These are phyloP conservation scores for Scenedesmus sp. DNA, from an alignment of 163 green algal species.

Conservation along the genomic window DNA sequence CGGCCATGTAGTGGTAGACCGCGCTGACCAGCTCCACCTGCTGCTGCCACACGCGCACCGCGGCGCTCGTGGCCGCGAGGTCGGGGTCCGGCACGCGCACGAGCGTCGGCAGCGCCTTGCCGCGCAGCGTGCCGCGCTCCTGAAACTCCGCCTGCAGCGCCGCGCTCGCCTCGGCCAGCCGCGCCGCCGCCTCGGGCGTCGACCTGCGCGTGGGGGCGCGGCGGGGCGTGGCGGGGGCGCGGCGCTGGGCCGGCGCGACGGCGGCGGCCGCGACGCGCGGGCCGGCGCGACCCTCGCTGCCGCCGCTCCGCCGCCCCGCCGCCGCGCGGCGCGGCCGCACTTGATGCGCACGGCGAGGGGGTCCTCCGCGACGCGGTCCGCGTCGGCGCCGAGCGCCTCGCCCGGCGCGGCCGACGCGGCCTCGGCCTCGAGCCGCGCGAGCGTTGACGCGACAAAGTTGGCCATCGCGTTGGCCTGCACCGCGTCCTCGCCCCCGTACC, in stretches of 20 bases:
- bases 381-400: not conserved
- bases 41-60: slow-evolving; percentile 27
- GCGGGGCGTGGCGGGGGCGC: too few relatives aligned
- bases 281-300: too few relatives aligned
- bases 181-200: slow-evolving; percentile 3
- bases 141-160: slow-evolving; percentile 31
- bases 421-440: slow-evolving; percentile 36
- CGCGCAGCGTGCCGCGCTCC: slow-evolving; percentile 15
- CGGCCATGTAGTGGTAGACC: slow-evolving; percentile 34
- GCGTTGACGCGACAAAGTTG: slow-evolving; percentile 59
- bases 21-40: slow-evolving; percentile 28
- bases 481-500: slow-evolving; percentile 48
- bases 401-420: not conserved
- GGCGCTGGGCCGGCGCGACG: too few relatives aligned
- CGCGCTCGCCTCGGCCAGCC: slow-evolving; percentile 14
- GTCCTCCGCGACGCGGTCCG: slow-evolving; percentile 22
- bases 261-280: too few relatives aligned
- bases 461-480: slow-evolving; percentile 63
- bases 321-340: slow-evolving; percentile 9
- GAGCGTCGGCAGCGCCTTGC: slow-evolving; percentile 19
- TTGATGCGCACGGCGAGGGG: slow-evolving; percentile 27
- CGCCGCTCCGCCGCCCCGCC: too few relatives aligned
- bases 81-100: slow-evolving; percentile 27
- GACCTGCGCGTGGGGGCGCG: slow-evolving; percentile 15
- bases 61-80: slow-evolving; percentile 24